These are phyloP conservation scores for Acacia pycnantha DNA, from an alignment of 331 rosid genomes.

Conservation along the genomic window DNA sequence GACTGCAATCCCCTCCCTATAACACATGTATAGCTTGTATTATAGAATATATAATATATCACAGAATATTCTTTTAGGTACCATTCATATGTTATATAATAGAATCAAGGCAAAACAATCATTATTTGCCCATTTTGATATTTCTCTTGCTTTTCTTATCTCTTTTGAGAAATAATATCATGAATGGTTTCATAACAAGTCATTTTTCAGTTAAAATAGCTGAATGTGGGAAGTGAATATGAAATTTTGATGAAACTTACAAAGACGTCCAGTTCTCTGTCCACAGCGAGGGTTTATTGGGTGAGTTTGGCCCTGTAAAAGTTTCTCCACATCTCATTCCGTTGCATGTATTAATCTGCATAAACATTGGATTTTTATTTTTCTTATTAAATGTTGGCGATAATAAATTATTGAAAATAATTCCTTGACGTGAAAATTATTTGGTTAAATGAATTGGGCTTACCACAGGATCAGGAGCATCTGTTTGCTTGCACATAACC, in stretches of 20 bases:
- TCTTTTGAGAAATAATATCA: background rate
- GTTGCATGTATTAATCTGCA: constrained; percentile 75
- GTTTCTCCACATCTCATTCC: constrained; percentile 73
- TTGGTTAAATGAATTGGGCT: constrained; percentile 8
- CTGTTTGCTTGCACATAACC: constrained; percentile 74
- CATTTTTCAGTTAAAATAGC: background rate
- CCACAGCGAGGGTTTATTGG: constrained; percentile 69
- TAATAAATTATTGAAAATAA: background rate
- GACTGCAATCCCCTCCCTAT: too few species aligned
- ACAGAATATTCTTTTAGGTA: too few species aligned
- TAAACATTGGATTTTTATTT: background rate
- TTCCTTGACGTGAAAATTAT: background rate
- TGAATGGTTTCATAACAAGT: background rate
- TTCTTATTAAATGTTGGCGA: background rate
- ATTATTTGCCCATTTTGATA: too few species aligned
- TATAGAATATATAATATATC: too few species aligned
- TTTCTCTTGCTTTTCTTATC: too few species aligned
- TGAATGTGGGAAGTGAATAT: background rate
- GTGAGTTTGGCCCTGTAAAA: constrained; percentile 61
- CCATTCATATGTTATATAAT: too few species aligned
- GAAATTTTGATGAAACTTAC: constrained; percentile 38
- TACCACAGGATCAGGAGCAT: constrained; percentile 68
- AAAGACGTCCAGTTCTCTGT: constrained; percentile 83
- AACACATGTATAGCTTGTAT: too few species aligned
- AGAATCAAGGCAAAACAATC: too few species aligned